Evolutionary conservation across 176 grass and related monocot genomes (phyloP), one percentile per base, ranked within the genome.

Genomic region (Rhynchospora breviuscula): DNA sequence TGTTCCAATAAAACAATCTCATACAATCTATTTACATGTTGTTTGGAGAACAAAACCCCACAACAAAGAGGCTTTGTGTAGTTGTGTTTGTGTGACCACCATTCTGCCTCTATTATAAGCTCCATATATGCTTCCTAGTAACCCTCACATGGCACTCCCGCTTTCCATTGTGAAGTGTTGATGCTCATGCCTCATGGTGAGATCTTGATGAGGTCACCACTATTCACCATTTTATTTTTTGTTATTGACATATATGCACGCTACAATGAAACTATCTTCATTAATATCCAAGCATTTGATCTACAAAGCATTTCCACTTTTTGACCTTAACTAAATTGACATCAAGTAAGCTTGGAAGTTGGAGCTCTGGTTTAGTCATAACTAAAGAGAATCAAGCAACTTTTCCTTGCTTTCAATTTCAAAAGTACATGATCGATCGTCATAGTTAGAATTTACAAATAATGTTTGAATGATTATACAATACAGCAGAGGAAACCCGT

Each of bases 41-140:
- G 19, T 22, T 65, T 82, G 52, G 46, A 33, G 44, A 82, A 65
- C 43, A 81, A 3, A 63, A 8, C 18, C 17, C 58, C 78, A 63
- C 57, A 46, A 10, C 58, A 63, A 45, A 63, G 61, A 62, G 3
- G 21, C 4, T 67, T 46, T 65, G 63, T 59, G 19, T 59, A 21
- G 56, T 62, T 44, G 78, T 46, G 14, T 62, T 76, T 29, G 47
- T 76, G 72, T 76, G 72, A 76, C 72, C 73, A 77, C 49, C 22
- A 40, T 54, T 7, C 23, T 77, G 12, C 43, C 18, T 19, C 21
- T 63, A 62, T 62, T 43, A 44, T 80, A 19, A 33, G 33, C 47
- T 35, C 18, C n/a, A n/a, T n/a, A n/a, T 7, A 35, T 58, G 1
- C 18, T 19, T 8, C 31, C 44, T 15, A 52, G 18, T 26, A 13